Evolutionary conservation across 768 basidiomycete genomes (phyloP), one percentile per base, ranked within the genome.

Genomic region (Tephrocybe sp.): DNA sequence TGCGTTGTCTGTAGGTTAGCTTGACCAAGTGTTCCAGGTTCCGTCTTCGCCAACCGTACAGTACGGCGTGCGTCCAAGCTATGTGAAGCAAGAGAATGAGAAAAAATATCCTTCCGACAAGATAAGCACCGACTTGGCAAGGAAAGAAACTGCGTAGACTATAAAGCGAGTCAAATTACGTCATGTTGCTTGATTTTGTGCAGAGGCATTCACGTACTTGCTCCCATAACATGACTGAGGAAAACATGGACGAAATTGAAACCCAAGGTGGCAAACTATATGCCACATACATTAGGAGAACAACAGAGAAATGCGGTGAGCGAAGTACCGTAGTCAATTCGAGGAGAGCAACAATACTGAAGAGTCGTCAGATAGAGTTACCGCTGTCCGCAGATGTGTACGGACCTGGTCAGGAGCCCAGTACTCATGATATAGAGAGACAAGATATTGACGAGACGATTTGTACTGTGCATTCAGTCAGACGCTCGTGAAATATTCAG

Each of bases 391-490:
- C 3, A 21, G 7, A 13, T 21, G 26, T 5, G 18, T 28, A 30
- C 32, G 9, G 6, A 40, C 47, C 47, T 31, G 4, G 47, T 48
- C 26, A 48, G 40, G 7, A 48, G 27, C 4, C 47, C 47, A 4
- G 47, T 48, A 30, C 47, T 40, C 26, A 48, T 48, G 28, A 48
- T 48, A 16, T 48, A 48, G 2, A 48, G 47, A 18, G 38, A 39
- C 28, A 48, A 25, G 21, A 40, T 39, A 3, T 48, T 48, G 37
- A 48, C 32, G 16, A 48, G 19, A 11, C 27, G 47, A 24, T 39
- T 48, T 11, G 47, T 48, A 3, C 47, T 48, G n/a, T n/a, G n/a
- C n/a, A n/a, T 8, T 45, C 2, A 13, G 8, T 16, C n/a, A 1
- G 8, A 8, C n/a, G n/a, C n/a, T n/a, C n/a, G n/a, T n/a, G n/a